Base-by-base conservation (phyloP, 2,329 filamentous ascomycete genomes). In the Ramularia collo-cygni region DNA sequence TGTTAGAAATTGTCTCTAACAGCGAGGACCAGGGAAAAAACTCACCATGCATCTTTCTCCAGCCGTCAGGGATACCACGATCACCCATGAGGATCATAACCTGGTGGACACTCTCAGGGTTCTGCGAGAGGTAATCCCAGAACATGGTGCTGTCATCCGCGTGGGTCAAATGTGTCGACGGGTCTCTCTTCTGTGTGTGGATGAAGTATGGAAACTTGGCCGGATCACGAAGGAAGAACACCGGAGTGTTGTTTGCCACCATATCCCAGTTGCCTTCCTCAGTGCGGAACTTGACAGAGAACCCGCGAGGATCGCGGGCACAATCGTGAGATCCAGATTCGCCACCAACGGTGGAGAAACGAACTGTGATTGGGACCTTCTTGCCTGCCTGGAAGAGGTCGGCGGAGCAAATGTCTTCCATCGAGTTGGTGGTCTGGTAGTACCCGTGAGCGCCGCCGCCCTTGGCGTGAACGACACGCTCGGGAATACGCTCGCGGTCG, bases 261-360 rank as follows among this genome's bases (percentile, higher is more conserved):
- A 80, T 70, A 54, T 85, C 81, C 73, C 76, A 83, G 52, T 85
- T 85, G n/a, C 81, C 81, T 52, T 85, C 77, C 13, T 81, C 76
- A 0, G 82, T 85, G 27, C 79, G 72, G 64, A 87, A 82, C 64
- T 86, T 87, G 48, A 84, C 69, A 1, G 80, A 73, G 54, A 87
- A 86, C 0, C 83, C 83, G 54, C 81, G 70, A 8, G 81, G 81
- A 50, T 88, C 83, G 43, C 83, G 76, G 21, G 80, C 81, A 48
- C 76, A 79, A 54, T 87, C 83, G 42, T 81, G 72, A 3, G 79
- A 84, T 5, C 82, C 82, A 42, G 76, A 77, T 61, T 86, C 81
- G 44, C 82, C 81, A 57, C 82, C 81, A 4, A 87, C 83, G 2
- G 83, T 88, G 0, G 81, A 86, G 63, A 88, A 86, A 3, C 84